Evolutionary conservation across 169 alveolate genomes (phyloP).

Genomic region (Cryptosporidium muris): DNA sequence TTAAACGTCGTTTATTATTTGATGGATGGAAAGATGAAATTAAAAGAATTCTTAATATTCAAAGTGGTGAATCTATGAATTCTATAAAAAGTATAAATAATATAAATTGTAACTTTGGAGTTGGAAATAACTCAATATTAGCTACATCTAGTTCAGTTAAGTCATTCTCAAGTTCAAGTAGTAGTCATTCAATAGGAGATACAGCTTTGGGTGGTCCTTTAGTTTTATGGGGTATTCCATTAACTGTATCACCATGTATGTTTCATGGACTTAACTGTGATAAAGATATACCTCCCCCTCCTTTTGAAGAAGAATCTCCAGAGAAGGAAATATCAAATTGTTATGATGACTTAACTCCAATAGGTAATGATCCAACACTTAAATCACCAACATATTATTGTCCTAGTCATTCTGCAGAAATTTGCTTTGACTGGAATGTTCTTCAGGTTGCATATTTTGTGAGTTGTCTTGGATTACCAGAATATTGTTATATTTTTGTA

Average conservation of each 20-base stretch:
- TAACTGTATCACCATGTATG: too few species aligned
- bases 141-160: too few species aligned
- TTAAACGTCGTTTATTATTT: constrained; percentile 71
- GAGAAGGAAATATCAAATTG: background rate
- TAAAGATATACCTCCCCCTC: too few species aligned
- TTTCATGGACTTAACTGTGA: too few species aligned
- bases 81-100: too few species aligned
- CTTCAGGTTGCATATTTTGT: constrained; percentile 74
- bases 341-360: background rate
- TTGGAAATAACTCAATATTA: too few species aligned
- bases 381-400: constrained; percentile 22
- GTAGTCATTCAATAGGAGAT: too few species aligned
- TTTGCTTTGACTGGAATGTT: constrained; percentile 74
- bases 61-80: too few species aligned
- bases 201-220: too few species aligned
- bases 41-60: background rate
- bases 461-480: constrained; percentile 73
- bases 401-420: constrained; percentile 70
- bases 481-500: constrained; percentile 71
- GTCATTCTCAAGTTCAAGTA: too few species aligned
- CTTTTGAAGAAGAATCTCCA: background rate
- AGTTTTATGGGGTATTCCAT: too few species aligned
- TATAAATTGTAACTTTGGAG: too few species aligned
- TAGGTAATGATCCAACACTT: background rate
- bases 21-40: constrained; percentile 56